Evolutionary conservation across 2,329 filamentous ascomycete genomes (phyloP), one percentile per base, ranked within the genome.

Genomic region (Stachybotrys chlorohalonatus): DNA sequence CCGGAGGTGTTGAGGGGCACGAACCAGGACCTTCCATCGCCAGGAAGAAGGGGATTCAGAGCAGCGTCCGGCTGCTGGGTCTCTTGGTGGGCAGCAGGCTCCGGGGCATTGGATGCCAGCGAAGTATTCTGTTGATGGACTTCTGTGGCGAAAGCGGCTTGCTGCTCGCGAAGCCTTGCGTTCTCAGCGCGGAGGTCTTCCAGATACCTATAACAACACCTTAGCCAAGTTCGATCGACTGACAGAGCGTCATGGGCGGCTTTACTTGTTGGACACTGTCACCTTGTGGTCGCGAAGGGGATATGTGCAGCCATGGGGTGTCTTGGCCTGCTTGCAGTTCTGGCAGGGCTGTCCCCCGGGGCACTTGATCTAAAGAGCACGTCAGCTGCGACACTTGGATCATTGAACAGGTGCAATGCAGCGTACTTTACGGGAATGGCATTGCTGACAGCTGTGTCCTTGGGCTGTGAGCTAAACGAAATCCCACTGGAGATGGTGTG

Each of bases 151-250:
- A 51, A 15, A 2, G 49, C 30, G 11, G 31, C 24, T 32, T 51
- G 49, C 24, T 24, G 24, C 24, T 51, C 11, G 17, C 49, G 49
- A 32, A 52, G 32, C 5, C 62, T 62, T 15, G 68, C 57, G 13
- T 69, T 70, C 47, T 71, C 68, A 1, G 64, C 65, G n/a, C 70
- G 49, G 11, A 71, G 61, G 24, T 68, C 64, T 39, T 70, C 67
- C 24, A 71, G 62, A 36, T 70, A 70, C 7, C 69, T 70, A 42
- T 42, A 47, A n/a, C 52, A 31, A 5, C 52, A 47, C 5, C 6
- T 48, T 31, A 1, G 48, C n/a, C 52, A 42, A 16, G 15, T 8
- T 11, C 8, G 1, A 3, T 24, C 24, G 24, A 24, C 24, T 24
- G 2, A 6, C 0, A 66, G 59, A 66, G 65, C 24, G 70, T 58